A percentile compares a stretch with the other conserved stretches of the same genome.
phyloP scores from a whole-genome alignment of 352 stramenopile genomes.

The Phytophthora tentaculata region DNA sequence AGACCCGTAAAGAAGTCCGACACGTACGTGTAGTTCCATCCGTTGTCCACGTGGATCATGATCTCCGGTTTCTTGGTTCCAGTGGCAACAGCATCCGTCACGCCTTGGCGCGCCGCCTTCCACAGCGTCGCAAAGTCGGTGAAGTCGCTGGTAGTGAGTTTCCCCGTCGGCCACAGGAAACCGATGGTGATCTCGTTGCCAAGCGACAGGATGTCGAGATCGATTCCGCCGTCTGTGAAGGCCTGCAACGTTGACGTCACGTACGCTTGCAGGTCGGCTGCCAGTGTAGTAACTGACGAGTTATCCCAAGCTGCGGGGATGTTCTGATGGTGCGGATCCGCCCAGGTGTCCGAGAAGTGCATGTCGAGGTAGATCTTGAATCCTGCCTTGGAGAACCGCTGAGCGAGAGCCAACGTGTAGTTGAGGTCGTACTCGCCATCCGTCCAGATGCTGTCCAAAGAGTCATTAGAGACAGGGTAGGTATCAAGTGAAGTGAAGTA shows the following conservation, averaged over 20 bases:
- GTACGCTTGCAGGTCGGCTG: conserved; percentile 30
- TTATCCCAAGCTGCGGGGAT: conserved; percentile 36
- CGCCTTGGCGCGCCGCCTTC: conserved; percentile 37
- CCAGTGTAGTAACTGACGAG: conserved; percentile 29
- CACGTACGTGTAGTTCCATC: conserved; percentile 43
- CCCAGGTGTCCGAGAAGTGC: conserved; percentile 48
- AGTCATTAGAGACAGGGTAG: background rate
- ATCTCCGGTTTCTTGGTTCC: conserved; percentile 40
- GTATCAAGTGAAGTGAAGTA: background rate
- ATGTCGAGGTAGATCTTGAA: conserved; percentile 51
- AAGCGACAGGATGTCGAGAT: conserved; percentile 37
- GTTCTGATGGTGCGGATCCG: conserved; percentile 34
- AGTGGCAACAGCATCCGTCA: conserved; percentile 31
- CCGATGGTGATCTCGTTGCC: conserved; percentile 46
- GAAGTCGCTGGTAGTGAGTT: conserved; percentile 36
- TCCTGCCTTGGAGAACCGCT: conserved; percentile 36
- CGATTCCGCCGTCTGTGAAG: conserved; percentile 39
- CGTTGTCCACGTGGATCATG: conserved; percentile 48
- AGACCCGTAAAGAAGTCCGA: conserved; percentile 39
- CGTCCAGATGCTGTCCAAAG: conserved; percentile 34
- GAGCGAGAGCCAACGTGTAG: conserved; percentile 33
- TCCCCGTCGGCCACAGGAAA: conserved; percentile 35
- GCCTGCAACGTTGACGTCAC: conserved; percentile 34
- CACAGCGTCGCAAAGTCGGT: conserved; percentile 39
- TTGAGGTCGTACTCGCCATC: conserved; percentile 32